Conservation (phyloP, 108 stramenopile species). For the Pseudonitzschia delicatissima region DNA sequence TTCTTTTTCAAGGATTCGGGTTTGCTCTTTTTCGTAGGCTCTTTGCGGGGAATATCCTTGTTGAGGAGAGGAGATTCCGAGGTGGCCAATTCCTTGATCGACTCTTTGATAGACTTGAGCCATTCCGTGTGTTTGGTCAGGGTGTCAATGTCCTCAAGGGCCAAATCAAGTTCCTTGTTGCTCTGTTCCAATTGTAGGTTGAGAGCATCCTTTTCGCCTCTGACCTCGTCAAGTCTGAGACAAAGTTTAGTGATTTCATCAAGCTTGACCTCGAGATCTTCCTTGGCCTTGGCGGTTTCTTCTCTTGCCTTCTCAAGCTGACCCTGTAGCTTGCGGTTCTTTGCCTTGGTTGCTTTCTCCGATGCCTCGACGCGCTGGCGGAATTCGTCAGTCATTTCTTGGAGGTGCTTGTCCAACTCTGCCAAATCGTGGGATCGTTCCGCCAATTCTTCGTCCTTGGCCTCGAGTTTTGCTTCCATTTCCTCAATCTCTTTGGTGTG, state of each 20-base stretch:
- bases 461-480: constrained; percentile 13
- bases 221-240: background rate
- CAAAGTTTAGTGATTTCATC: constrained; percentile 1
- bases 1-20: too few species aligned
- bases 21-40: too few species aligned
- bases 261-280: background rate
- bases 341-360: background rate
- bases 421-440: background rate
- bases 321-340: background rate
- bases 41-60: too few species aligned
- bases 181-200: constrained; percentile 4
- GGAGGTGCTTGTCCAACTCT: constrained; percentile 1
- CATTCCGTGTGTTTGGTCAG: constrained; percentile 11
- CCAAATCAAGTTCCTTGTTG: background rate
- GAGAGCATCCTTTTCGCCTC: background rate
- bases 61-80: constrained; percentile 2
- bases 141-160: constrained; percentile 7
- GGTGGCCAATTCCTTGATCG: background rate
- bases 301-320: constrained; percentile 4
- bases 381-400: background rate
- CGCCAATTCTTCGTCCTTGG: constrained; percentile 14
- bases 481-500: constrained; percentile 23
- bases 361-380: background rate
- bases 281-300: background rate
- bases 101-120: background rate